Evolutionary conservation across 106 monocot genomes (phyloP).

Genomic region (Vanilla planifolia): DNA sequence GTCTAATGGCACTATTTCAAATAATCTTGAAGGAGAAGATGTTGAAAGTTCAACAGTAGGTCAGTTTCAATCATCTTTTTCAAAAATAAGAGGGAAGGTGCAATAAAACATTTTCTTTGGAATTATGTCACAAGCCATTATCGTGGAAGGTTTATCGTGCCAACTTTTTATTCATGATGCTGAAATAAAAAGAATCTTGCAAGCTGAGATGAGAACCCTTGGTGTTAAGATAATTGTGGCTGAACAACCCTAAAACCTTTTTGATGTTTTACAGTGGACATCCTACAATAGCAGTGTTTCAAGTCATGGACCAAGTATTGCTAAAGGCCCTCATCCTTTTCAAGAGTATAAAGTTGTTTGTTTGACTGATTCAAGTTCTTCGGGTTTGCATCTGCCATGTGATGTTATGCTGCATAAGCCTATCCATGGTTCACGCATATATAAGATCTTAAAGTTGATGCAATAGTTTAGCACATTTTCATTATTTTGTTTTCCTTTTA

Average conservation of each 20-base stretch:
- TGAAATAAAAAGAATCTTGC: slow-evolving; percentile 49
- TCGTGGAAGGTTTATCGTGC: slow-evolving; percentile 17
- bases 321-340: slow-evolving; percentile 4
- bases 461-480: too few relatives aligned
- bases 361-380: slow-evolving; percentile 34
- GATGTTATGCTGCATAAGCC: slow-evolving; percentile 60
- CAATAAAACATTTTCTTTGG: slow-evolving; percentile 1
- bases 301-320: slow-evolving; percentile 11
- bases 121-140: slow-evolving; percentile 15
- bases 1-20: slow-evolving; percentile 8
- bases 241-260: slow-evolving; percentile 24
- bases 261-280: slow-evolving; percentile 30
- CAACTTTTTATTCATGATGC: slow-evolving; percentile 30
- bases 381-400: slow-evolving; percentile 15
- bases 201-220: slow-evolving; percentile 52
- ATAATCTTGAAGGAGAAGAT: slow-evolving; percentile 11
- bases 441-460: slow-evolving; percentile 29
- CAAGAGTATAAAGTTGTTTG: slow-evolving; percentile 45
- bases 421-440: slow-evolving; percentile 69
- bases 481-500: too few relatives aligned
- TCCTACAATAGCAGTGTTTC: not conserved
- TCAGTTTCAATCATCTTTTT: not conserved
- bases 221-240: slow-evolving; percentile 47
- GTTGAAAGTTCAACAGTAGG: not conserved
- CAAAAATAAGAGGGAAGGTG: not conserved